phyloP scores from a whole-genome alignment of 1,284 basidiomycete species.

The Anthracocystis setariae region DNA sequence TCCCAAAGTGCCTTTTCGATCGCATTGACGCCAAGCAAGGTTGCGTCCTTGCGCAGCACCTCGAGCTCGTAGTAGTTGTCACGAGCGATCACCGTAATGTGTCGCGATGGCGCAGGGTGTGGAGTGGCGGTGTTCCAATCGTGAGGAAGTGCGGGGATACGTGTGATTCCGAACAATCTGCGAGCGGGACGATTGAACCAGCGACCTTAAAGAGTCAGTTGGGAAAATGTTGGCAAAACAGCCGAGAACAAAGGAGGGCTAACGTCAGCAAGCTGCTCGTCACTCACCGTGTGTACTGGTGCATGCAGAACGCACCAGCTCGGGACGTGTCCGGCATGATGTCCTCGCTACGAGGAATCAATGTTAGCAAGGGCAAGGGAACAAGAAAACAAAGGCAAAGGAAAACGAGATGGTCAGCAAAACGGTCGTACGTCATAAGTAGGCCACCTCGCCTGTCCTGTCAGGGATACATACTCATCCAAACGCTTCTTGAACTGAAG shows the following conservation, averaged over 20 bases:
- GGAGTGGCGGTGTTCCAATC: slow-evolving; percentile 68
- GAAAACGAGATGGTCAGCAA: slow-evolving; percentile 6
- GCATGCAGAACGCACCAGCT: slow-evolving; percentile 73
- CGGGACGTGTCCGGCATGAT: slow-evolving; percentile 72
- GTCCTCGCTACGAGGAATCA: slow-evolving; percentile 68
- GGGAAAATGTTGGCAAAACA: slow-evolving; percentile 9
- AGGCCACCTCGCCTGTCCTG: background rate
- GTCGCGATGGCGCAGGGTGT: slow-evolving; percentile 72
- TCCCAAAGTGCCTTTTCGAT: slow-evolving; percentile 77
- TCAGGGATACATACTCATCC: slow-evolving; percentile 70
- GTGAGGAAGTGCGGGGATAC: slow-evolving; percentile 69
- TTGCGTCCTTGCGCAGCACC: slow-evolving; percentile 69
- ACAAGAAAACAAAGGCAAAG: background rate
- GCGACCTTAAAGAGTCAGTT: slow-evolving; percentile 44
- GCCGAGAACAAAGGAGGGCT: slow-evolving; percentile 23
- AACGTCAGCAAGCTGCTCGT: slow-evolving; percentile 36
- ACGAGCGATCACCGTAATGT: slow-evolving; percentile 79
- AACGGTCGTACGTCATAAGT: background rate
- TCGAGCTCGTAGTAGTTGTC: slow-evolving; percentile 85
- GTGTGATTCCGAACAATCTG: slow-evolving; percentile 68
- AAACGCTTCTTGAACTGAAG: slow-evolving; percentile 81
- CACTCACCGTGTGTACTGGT: slow-evolving; percentile 72
- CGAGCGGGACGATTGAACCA: slow-evolving; percentile 74
- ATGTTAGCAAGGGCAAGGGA: background rate
- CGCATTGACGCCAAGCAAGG: slow-evolving; percentile 71